Percentiles rank a stretch among this genome's conserved stretches.
These are phyloP conservation scores for Cercophora samala DNA, from an alignment of 495 filamentous ascomycete species.

Conservation along the genomic window DNA sequence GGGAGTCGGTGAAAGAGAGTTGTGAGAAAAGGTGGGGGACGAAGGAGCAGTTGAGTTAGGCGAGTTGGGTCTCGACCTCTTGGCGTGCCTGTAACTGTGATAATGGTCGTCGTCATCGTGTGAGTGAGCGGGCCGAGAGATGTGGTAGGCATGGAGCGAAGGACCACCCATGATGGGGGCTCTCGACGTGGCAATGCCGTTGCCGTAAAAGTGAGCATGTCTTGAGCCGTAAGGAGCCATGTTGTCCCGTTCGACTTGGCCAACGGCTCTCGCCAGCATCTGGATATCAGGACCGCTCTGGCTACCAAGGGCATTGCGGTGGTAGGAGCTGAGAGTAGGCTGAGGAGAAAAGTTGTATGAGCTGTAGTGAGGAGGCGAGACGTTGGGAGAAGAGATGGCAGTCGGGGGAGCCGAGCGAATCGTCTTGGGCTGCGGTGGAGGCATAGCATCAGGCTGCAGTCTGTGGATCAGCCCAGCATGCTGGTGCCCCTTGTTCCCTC, in stretches of 20 bases:
- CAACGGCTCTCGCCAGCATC: slow-evolving; percentile 86
- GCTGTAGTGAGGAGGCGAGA: slow-evolving; percentile 88
- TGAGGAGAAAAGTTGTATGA: slow-evolving; percentile 63
- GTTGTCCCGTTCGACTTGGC: slow-evolving; percentile 77
- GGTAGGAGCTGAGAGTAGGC: slow-evolving; percentile 60
- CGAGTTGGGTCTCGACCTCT: slow-evolving; percentile 87
- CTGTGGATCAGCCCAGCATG: slow-evolving; percentile 31
- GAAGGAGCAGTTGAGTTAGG: slow-evolving; percentile 93
- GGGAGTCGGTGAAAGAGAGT: slow-evolving; percentile 91
- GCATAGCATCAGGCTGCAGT: slow-evolving; percentile 65
- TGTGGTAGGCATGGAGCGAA: slow-evolving; percentile 81
- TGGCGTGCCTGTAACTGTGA: slow-evolving; percentile 62
- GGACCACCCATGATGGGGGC: slow-evolving; percentile 51
- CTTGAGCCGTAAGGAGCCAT: slow-evolving; percentile 48
- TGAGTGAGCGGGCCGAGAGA: slow-evolving; percentile 90
- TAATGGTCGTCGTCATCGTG: slow-evolving; percentile 76
- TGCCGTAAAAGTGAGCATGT: slow-evolving; percentile 54
- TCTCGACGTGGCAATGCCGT: slow-evolving; percentile 53
- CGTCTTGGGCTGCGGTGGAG: slow-evolving; percentile 63
- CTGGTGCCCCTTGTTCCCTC: slow-evolving; percentile 80
- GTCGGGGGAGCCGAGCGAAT: slow-evolving; percentile 85
- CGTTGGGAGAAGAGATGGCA: slow-evolving; percentile 85
- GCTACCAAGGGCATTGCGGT: slow-evolving; percentile 49
- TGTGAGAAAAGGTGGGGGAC: slow-evolving; percentile 96
- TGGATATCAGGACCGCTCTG: slow-evolving; percentile 71